phyloP scores from a whole-genome alignment of 2,329 filamentous ascomycete species.

The Neodidymelliopsis sp. region DNA sequence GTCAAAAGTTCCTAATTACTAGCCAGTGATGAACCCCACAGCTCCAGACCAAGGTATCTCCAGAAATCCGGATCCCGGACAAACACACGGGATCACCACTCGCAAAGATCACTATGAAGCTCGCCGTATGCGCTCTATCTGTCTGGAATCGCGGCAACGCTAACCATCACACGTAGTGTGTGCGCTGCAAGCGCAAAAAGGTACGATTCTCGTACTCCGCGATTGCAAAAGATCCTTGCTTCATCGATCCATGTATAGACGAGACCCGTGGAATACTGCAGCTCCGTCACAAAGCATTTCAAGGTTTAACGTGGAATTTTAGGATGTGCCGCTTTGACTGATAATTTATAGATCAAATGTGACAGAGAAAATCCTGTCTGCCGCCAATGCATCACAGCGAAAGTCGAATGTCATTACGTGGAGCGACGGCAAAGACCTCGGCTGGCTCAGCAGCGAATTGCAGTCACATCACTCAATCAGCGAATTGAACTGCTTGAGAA shows the following conservation, averaged over 20 bases:
- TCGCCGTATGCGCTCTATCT: conserved; percentile 13
- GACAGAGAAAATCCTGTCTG: conserved; percentile 35
- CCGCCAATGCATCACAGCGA: conserved; percentile 36
- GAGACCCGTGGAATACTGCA: no score
- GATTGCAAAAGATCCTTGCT: no score
- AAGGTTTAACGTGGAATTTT: no score
- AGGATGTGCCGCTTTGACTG: no score
- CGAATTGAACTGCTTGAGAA: conserved; percentile 37
- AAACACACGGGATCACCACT: neutral
- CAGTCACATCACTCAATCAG: conserved; percentile 29
- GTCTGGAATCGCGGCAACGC: neutral
- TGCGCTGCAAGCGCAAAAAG: conserved; percentile 24
- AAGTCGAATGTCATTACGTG: conserved; percentile 37
- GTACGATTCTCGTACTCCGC: conserved; percentile 9
- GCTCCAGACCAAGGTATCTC: neutral
- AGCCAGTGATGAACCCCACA: neutral
- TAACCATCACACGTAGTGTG: conserved; percentile 14
- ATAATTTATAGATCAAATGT: conserved; percentile 34
- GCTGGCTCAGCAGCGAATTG: conserved; percentile 30
- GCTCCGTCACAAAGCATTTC: no score
- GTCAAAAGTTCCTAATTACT: neutral
- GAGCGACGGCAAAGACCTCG: conserved; percentile 37
- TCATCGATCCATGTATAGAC: no score
- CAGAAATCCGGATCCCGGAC: conserved; percentile 1
- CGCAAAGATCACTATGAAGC: conserved; percentile 15